phyloP scores from a whole-genome alignment of 768 basidiomycete genomes.

The Krasilnikovozyma curviuscula region DNA sequence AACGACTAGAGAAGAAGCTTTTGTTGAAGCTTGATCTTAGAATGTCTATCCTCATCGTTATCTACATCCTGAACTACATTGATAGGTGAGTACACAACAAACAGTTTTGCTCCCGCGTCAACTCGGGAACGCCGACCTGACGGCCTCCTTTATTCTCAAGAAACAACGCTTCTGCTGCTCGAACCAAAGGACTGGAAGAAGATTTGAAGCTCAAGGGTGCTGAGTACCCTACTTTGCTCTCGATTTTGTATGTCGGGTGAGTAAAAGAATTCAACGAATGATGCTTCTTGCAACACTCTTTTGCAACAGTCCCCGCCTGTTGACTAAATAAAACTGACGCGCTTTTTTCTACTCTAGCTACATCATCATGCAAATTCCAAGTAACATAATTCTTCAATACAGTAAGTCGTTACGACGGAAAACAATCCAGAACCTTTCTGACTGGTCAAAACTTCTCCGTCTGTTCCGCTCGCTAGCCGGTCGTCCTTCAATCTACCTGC shows the following conservation, averaged over 20 bases:
- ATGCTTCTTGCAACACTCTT: no score
- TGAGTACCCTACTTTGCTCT: conserved; percentile 31
- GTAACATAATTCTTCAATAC: neutral
- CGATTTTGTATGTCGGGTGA: conserved; percentile 22
- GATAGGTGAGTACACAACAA: no score
- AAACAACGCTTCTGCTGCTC: conserved; percentile 25
- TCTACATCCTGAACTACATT: conserved; percentile 36
- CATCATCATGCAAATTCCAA: conserved; percentile 13
- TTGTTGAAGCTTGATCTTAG: conserved; percentile 37
- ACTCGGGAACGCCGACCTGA: neutral
- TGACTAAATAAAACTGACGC: no score
- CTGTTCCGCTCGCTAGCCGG: conserved; percentile 11
- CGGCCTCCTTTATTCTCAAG: neutral
- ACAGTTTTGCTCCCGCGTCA: neutral
- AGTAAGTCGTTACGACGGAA: conserved; percentile 14
- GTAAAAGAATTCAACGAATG: no score
- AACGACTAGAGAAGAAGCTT: conserved; percentile 36
- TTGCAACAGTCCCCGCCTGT: no score
- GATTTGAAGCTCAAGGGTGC: conserved; percentile 31
- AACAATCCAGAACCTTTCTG: conserved; percentile 11
- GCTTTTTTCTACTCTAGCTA: neutral
- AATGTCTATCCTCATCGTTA: conserved; percentile 31
- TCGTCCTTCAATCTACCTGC: conserved; percentile 46
- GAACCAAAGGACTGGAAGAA: conserved; percentile 29
- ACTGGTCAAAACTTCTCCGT: conserved; percentile 24